These are phyloP conservation scores for Metschnikowia lunata DNA, from an alignment of 805 yeast genomes.

Conservation along the genomic window DNA sequence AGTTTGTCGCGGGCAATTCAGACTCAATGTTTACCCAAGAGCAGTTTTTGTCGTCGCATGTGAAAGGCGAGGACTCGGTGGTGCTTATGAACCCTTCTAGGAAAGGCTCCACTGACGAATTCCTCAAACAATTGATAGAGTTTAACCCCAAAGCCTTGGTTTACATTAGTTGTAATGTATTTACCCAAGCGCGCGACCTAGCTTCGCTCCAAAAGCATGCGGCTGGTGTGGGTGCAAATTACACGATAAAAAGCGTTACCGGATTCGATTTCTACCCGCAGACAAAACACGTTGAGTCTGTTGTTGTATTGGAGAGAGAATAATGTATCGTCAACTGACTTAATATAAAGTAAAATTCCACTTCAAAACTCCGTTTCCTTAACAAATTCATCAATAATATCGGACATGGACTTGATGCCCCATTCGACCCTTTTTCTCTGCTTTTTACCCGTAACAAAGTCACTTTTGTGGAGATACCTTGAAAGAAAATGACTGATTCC, in stretches of 20 bases:
- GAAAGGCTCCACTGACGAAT: slow-evolving; percentile 35
- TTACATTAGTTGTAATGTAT: slow-evolving; percentile 44
- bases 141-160: slow-evolving; percentile 36
- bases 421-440: slow-evolving; percentile 58
- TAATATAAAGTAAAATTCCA: no score
- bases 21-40: slow-evolving; percentile 30
- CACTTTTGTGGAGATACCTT: slow-evolving; percentile 42
- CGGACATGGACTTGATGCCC: slow-evolving; percentile 57
- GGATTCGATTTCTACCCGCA: slow-evolving; percentile 53
- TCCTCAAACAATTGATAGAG: slow-evolving; percentile 32
- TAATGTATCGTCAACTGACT: neutral
- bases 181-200: slow-evolving; percentile 44
- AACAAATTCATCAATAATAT: slow-evolving; percentile 45
- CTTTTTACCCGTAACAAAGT: slow-evolving; percentile 48
- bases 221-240: slow-evolving; percentile 9
- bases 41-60: slow-evolving; percentile 21
- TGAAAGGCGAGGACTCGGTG: slow-evolving; percentile 30
- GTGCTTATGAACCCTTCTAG: slow-evolving; percentile 45
- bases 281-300: slow-evolving; percentile 55
- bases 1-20: slow-evolving; percentile 37
- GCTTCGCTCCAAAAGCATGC: slow-evolving; percentile 25
- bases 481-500: slow-evolving; percentile 64
- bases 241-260: slow-evolving; percentile 20
- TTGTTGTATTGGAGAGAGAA: slow-evolving; percentile 40
- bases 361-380: slow-evolving; percentile 9